phyloP scores from a whole-genome alignment of 768 basidiomycete genomes.

The Sutorius australiensis region DNA sequence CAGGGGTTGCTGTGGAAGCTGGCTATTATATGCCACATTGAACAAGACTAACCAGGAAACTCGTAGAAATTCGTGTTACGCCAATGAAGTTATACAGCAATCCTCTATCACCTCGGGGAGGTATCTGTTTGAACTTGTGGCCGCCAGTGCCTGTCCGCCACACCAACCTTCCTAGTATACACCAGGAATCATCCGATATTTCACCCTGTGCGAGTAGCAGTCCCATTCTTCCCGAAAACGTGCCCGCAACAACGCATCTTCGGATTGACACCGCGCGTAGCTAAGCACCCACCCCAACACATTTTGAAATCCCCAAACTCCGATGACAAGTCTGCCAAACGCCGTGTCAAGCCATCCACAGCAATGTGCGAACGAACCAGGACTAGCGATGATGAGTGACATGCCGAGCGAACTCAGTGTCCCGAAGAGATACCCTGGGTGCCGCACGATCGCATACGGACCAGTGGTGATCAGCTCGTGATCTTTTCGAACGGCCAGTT shows the following conservation, averaged over 20 bases:
- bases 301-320: conserved; percentile 29
- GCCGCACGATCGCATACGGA: conserved; percentile 35
- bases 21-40: conserved; percentile 40
- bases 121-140: not conserved
- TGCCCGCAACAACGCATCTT: conserved; percentile 22
- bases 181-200: conserved; percentile 28
- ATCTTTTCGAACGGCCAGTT: conserved; percentile 28
- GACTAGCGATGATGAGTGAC: conserved; percentile 30
- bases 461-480: conserved; percentile 34
- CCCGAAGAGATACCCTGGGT: conserved; percentile 33
- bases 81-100: not conserved
- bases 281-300: conserved; percentile 26
- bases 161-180: conserved; percentile 13
- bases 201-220: conserved; percentile 18
- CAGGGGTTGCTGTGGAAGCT: conserved; percentile 27
- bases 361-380: conserved; percentile 24
- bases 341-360: conserved; percentile 29
- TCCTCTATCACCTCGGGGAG: not conserved
- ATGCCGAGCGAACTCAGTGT: conserved; percentile 26
- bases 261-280: conserved; percentile 24
- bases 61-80: not conserved
- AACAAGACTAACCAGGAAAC: too few relatives aligned
- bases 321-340: conserved; percentile 16
- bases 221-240: conserved; percentile 27
- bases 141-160: not conserved